Evolutionary conservation across 306 rosid genomes (phyloP), one percentile per base, ranked within the genome.

Genomic region (Glycine tomentella): DNA sequence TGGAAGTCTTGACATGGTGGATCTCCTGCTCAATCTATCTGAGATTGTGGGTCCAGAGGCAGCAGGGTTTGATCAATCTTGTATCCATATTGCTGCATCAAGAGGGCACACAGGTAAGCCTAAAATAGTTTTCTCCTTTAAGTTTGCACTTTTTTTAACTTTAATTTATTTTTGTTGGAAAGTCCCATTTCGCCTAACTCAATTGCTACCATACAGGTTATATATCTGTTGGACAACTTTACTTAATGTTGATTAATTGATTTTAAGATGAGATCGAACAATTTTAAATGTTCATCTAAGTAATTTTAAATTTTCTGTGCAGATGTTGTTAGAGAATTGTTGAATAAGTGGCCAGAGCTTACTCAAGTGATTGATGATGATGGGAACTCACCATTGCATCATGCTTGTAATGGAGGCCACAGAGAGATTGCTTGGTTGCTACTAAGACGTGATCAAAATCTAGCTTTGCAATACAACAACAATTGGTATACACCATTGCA

Each of bases 401-500:
- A 61, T 50, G 93, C 93, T 57, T 64, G 88, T 48, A 48, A 16
- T 12, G 56, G 72, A 46, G 95, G 90, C 15, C 82, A 81, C 46
- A 81, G 82, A 78, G 97, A 91, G 59, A 81, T 92, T 72, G 86
- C 75, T 1, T 73, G 88, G 89, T 79, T 77, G 45, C 89, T 91
- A 12, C 86, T 91, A 12, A 87, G 53, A 38, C 76, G 91, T 42
- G 88, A 90, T 74, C 78, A 83, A 2, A 81, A 25, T 31, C 84
- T 88, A 12, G 85, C 90, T 53, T 74, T 87, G 20, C 83, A 75
- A 4, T 78, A 77, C 86, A 93, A 93, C 87, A 80, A 59, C 82
- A 77, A 85, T 57, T 93, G 97, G 8, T 87, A 85, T 69, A 91
- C 97, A 3, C 92, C 98, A 10, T 52, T 90, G 84, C 97, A 93